Evolutionary conservation across 768 basidiomycete genomes (phyloP).

Genomic region (Tricholoma terreum): DNA sequence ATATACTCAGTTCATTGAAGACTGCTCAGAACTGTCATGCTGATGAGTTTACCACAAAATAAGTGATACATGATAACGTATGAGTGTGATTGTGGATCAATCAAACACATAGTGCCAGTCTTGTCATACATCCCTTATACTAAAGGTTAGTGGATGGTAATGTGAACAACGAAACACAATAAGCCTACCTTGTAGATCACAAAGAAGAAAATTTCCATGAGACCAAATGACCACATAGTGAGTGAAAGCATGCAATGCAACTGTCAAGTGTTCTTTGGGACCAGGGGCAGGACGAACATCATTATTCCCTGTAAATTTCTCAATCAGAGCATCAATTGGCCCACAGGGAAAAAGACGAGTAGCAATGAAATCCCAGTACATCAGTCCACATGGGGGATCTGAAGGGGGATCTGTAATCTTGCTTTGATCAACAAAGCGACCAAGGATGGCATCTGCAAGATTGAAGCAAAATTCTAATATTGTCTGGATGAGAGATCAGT

Average conservation of each 20-base stretch:
- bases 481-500: background rate
- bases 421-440: background rate
- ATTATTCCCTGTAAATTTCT: slow-evolving; percentile 20
- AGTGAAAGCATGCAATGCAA: slow-evolving; percentile 20
- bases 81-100: slow-evolving; percentile 10
- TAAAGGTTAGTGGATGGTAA: background rate
- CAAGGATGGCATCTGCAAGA: slow-evolving; percentile 7
- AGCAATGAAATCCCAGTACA: slow-evolving; percentile 13
- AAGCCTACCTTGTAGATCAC: slow-evolving; percentile 6
- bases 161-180: background rate
- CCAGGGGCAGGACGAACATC: slow-evolving; percentile 13
- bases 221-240: slow-evolving; percentile 12
- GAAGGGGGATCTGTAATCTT: background rate
- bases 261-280: slow-evolving; percentile 4
- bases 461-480: slow-evolving; percentile 10
- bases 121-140: slow-evolving; percentile 5
- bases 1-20: background rate
- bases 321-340: slow-evolving; percentile 2
- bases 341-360: slow-evolving; percentile 15
- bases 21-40: background rate
- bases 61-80: background rate
- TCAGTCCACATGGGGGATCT: background rate
- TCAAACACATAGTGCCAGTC: slow-evolving; percentile 3
- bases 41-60: background rate
- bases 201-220: slow-evolving; percentile 5